These are phyloP conservation scores for Rusavskia elegans DNA, from an alignment of 495 filamentous ascomycete species.

Conservation along the genomic window DNA sequence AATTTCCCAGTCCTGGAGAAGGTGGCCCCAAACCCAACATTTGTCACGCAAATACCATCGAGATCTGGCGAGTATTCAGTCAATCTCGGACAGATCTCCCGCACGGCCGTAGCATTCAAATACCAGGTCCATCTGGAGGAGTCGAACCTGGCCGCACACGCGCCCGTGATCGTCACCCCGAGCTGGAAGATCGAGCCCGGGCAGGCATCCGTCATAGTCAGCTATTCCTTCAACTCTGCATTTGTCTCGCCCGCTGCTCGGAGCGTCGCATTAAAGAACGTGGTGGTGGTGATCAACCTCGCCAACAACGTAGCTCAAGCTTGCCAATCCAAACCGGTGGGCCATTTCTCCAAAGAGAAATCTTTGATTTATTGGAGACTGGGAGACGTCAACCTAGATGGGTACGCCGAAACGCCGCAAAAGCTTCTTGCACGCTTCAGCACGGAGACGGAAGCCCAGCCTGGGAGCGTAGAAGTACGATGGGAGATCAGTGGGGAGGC, in stretches of 20 bases:
- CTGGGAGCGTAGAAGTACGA: conserved; percentile 61
- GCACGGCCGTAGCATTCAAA: conserved; percentile 75
- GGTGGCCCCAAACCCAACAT: conserved; percentile 85
- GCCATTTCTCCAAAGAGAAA: conserved; percentile 73
- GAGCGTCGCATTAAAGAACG: conserved; percentile 56
- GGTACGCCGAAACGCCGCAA: conserved; percentile 31
- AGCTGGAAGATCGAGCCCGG: conserved; percentile 71
- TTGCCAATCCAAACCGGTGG: conserved; percentile 59
- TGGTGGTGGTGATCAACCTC: conserved; percentile 66
- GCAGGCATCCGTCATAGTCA: conserved; percentile 68
- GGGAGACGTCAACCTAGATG: conserved; percentile 57
- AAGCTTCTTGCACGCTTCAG: conserved; percentile 71
- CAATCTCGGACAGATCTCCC: conserved; percentile 50
- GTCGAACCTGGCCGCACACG: conserved; percentile 42
- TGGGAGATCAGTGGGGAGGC: conserved; percentile 55
- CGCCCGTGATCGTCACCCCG: conserved; percentile 63
- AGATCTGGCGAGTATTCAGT: conserved; percentile 70
- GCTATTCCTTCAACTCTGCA: conserved; percentile 71
- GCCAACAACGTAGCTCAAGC: conserved; percentile 35
- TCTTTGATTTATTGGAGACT: conserved; percentile 81
- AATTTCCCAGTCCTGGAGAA: conserved; percentile 85
- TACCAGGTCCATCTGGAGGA: conserved; percentile 79
- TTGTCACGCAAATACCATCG: conserved; percentile 50
- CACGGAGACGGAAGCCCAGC: conserved; percentile 55
- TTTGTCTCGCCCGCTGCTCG: conserved; percentile 26